phyloP scores from a whole-genome alignment of 371 early-diverging fungal species.

The Cokeromyces recurvatus region DNA sequence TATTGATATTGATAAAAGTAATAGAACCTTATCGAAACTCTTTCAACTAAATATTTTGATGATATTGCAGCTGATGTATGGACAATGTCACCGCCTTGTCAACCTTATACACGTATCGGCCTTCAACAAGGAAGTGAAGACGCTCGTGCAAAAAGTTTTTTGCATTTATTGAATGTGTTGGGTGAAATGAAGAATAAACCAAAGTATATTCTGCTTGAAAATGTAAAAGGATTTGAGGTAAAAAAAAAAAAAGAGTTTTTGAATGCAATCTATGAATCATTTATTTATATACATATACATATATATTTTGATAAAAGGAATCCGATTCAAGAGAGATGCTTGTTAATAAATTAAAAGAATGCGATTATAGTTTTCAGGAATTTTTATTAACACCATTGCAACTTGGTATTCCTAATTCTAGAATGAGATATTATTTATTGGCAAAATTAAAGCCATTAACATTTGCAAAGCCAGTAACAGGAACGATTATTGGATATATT shows the following conservation, averaged over 20 bases:
- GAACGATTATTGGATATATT: conserved; percentile 46
- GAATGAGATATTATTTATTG: conserved; percentile 64
- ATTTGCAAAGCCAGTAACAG: conserved; percentile 41
- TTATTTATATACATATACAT: background rate
- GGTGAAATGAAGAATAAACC: conserved; percentile 56
- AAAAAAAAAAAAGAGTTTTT: background rate
- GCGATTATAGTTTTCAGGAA: conserved; percentile 55
- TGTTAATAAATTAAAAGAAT: conserved; percentile 40
- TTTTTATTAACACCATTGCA: conserved; percentile 68
- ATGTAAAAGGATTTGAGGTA: conserved; percentile 83
- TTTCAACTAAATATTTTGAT: conserved; percentile 57
- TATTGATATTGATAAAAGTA: background rate
- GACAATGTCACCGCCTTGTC: conserved; percentile 86
- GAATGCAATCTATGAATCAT: background rate
- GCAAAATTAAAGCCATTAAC: conserved; percentile 37
- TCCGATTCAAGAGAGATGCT: conserved; percentile 59
- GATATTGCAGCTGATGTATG: conserved; percentile 67
- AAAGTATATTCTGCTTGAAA: conserved; percentile 72
- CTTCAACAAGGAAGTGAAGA: conserved; percentile 73
- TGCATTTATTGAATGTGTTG: conserved; percentile 64
- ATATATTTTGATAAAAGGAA: no score
- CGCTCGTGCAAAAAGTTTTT: conserved; percentile 69
- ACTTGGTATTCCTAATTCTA: conserved; percentile 65
- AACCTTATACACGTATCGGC: conserved; percentile 80
- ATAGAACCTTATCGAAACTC: conserved; percentile 66